A percentile compares a stretch with the other conserved stretches of the same genome.
Evolutionary conservation across 2,329 filamentous ascomycete genomes (phyloP).

Genomic region (Phialocephala subalpina): DNA sequence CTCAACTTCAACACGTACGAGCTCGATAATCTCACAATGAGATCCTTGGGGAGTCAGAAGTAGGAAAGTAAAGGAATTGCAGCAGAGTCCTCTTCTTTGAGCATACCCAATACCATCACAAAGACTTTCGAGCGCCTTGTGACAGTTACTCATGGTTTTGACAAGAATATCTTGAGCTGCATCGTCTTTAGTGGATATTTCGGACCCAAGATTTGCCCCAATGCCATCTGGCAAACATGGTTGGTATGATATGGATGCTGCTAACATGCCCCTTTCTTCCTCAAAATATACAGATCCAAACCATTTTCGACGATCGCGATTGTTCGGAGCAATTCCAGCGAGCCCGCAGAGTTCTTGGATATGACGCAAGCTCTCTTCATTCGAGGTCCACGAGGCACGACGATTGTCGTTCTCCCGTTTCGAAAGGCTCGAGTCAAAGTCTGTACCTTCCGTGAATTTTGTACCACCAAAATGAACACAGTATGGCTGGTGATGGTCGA

Average conservation of each 20-base stretch:
- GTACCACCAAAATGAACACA: slow-evolving; percentile 18
- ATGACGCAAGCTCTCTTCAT: not conserved
- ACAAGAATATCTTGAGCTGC: no score
- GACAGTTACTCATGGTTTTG: not conserved
- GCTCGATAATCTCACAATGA: not conserved
- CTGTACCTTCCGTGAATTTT: not conserved
- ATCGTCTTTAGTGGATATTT: no score
- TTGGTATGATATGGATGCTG: slow-evolving; percentile 1
- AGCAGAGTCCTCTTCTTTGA: slow-evolving; percentile 13
- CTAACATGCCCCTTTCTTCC: not conserved
- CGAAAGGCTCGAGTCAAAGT: not conserved
- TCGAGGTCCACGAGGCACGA: not conserved
- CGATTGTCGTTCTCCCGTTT: no score
- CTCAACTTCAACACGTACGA: not conserved
- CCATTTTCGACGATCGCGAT: not conserved
- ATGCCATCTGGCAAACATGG: no score
- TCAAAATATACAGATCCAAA: slow-evolving; percentile 4
- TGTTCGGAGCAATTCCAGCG: slow-evolving; percentile 13
- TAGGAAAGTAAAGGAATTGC: not conserved
- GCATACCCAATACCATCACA: slow-evolving; percentile 8
- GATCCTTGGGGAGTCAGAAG: not conserved
- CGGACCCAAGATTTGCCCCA: no score
- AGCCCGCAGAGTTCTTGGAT: slow-evolving; percentile 5
- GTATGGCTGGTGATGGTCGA: slow-evolving; percentile 12
- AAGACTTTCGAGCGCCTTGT: slow-evolving; percentile 3